These are phyloP conservation scores for Hypoxylon subgilvum DNA, from an alignment of 495 filamentous ascomycete genomes.

Conservation along the genomic window DNA sequence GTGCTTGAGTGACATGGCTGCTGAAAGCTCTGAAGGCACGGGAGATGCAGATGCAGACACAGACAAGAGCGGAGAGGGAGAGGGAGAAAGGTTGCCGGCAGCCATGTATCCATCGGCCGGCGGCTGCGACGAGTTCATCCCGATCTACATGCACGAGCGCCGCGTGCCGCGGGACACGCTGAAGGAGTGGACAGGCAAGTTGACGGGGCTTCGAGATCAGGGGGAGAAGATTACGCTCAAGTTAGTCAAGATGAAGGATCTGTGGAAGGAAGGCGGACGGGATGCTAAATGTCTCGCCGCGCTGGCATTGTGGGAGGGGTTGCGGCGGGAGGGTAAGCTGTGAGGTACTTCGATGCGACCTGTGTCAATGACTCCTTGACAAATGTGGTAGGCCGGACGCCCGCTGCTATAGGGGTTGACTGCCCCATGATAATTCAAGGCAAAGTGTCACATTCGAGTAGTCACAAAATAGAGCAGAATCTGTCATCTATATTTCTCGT, in stretches of 20 bases:
- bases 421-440: not conserved
- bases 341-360: too few species aligned
- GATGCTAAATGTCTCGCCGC: constrained; percentile 84
- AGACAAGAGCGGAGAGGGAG: constrained; percentile 20
- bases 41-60: constrained; percentile 32
- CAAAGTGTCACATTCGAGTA: too few species aligned
- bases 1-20: constrained; percentile 72
- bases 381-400: too few species aligned
- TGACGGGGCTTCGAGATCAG: constrained; percentile 77
- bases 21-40: constrained; percentile 23
- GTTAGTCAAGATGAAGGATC: constrained; percentile 70
- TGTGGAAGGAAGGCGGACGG: constrained; percentile 77
- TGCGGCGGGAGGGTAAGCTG: constrained; percentile 69
- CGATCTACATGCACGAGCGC: constrained; percentile 76
- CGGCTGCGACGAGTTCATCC: constrained; percentile 84
- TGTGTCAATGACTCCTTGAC: too few species aligned
- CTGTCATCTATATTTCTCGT: constrained; percentile 41
- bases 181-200: constrained; percentile 71
- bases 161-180: constrained; percentile 67
- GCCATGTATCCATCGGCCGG: constrained; percentile 80
- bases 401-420: too few species aligned
- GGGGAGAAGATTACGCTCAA: constrained; percentile 83
- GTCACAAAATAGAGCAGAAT: not conserved
- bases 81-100: constrained; percentile 59
- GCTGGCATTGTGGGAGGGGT: constrained; percentile 75